Percentiles rank a stretch among this genome's conserved stretches.
phyloP scores from a whole-genome alignment of 352 stramenopile genomes.

The Lagenidium sp. region DNA sequence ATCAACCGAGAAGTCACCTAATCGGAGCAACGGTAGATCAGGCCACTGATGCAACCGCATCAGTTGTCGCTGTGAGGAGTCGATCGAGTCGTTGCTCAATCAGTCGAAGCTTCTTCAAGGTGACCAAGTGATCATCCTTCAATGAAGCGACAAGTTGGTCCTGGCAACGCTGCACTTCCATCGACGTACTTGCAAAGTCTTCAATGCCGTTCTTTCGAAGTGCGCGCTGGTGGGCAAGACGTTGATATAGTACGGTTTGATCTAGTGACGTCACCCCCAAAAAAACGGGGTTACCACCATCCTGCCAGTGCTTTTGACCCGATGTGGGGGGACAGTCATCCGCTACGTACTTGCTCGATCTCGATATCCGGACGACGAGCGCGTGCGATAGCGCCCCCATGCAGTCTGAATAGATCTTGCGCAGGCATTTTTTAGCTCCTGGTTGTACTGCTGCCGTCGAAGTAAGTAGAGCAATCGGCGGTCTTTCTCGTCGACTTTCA shows the following conservation, averaged over 20 bases:
- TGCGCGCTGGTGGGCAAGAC: slow-evolving; percentile 29
- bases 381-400: slow-evolving; percentile 27
- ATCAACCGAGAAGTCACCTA: no score
- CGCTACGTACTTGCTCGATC: no score
- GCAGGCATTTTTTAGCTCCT: slow-evolving; percentile 29
- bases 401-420: slow-evolving; percentile 51
- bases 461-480: slow-evolving; percentile 50
- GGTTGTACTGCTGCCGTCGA: slow-evolving; percentile 28
- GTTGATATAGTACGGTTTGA: slow-evolving; percentile 19
- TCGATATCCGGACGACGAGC: no score
- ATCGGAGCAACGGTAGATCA: no score
- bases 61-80: background rate
- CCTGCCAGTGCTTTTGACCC: no score
- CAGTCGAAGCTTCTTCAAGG: slow-evolving; percentile 24
- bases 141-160: slow-evolving; percentile 35
- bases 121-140: slow-evolving; percentile 28
- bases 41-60: slow-evolving; percentile 1
- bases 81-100: slow-evolving; percentile 36
- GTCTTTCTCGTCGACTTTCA: slow-evolving; percentile 46
- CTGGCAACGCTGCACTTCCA: slow-evolving; percentile 31
- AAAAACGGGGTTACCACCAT: background rate
- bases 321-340: no score
- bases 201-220: slow-evolving; percentile 34
- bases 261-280: slow-evolving; percentile 9
- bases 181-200: slow-evolving; percentile 28